phyloP scores from a whole-genome alignment of 352 stramenopile genomes.

The Phytophthora ohioensis region DNA sequence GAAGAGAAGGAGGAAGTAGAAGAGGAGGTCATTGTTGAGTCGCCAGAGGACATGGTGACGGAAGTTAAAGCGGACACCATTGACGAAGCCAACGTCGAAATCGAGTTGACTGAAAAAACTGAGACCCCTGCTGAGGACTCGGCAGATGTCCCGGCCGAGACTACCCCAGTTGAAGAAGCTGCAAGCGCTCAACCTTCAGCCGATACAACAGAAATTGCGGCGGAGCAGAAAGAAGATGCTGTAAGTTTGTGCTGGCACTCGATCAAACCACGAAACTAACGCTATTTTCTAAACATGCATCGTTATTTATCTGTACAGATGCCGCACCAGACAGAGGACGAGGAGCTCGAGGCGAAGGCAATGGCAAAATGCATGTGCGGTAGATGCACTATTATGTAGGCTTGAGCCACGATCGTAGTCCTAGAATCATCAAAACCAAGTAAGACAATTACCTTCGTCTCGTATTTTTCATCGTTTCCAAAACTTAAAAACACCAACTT shows the following conservation, averaged over 20 bases:
- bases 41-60: background rate
- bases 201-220: slow-evolving; percentile 12
- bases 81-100: slow-evolving; percentile 23
- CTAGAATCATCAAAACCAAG: background rate
- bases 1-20: slow-evolving; percentile 2
- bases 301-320: slow-evolving; percentile 8
- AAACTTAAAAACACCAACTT: background rate
- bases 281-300: background rate
- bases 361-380: slow-evolving; percentile 76
- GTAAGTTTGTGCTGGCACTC: slow-evolving; percentile 11
- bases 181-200: slow-evolving; percentile 18
- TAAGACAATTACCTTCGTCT: slow-evolving; percentile 9
- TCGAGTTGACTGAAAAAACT: slow-evolving; percentile 21
- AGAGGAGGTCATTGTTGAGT: background rate
- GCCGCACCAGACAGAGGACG: slow-evolving; percentile 27
- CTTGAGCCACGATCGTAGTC: slow-evolving; percentile 9
- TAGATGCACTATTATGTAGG: slow-evolving; percentile 74
- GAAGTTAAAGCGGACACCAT: slow-evolving; percentile 16
- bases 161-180: slow-evolving; percentile 14
- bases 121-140: background rate
- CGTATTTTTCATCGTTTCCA: background rate
- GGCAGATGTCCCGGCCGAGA: slow-evolving; percentile 5
- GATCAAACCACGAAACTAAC: background rate
- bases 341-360: slow-evolving; percentile 64
- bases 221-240: slow-evolving; percentile 24